phyloP scores from a whole-genome alignment of 495 filamentous ascomycete species.

The Cetradonia linearis region DNA sequence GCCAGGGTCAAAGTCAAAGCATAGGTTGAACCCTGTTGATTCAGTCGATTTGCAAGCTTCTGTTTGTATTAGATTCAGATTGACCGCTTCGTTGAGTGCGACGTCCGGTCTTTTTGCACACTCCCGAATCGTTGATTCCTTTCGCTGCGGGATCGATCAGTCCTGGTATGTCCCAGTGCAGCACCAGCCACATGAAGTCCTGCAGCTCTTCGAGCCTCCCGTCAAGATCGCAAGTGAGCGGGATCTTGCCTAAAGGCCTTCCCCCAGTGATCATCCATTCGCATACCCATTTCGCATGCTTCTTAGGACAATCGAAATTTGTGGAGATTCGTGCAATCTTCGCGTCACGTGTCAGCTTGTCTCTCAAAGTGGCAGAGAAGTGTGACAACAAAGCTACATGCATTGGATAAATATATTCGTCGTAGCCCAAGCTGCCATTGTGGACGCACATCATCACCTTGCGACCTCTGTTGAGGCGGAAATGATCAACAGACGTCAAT shows the following conservation, averaged over 20 bases:
- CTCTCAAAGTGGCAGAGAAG: not conserved
- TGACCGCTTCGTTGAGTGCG: not conserved
- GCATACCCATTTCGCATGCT: not conserved
- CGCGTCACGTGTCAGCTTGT: not conserved
- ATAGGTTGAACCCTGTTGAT: no score
- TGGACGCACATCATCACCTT: not conserved
- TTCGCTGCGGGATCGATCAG: not conserved
- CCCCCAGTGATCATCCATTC: not conserved
- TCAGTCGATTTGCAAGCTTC: no score
- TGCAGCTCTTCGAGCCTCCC: not conserved
- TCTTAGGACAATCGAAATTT: not conserved
- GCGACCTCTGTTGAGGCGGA: not conserved
- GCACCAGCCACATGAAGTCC: not conserved
- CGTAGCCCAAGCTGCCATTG: not conserved
- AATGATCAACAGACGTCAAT: not conserved
- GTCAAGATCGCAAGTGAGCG: not conserved
- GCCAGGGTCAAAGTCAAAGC: no score
- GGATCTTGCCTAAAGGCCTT: not conserved
- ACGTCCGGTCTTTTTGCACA: not conserved
- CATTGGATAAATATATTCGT: not conserved
- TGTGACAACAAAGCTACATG: not conserved
- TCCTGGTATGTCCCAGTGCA: slow-evolving; percentile 1
- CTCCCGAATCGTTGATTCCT: not conserved
- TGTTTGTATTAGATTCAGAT: not conserved
- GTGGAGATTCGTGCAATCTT: not conserved